Evolutionary conservation across 768 basidiomycete species (phyloP).

Genomic region (Pleurotus citrinopileatus): DNA sequence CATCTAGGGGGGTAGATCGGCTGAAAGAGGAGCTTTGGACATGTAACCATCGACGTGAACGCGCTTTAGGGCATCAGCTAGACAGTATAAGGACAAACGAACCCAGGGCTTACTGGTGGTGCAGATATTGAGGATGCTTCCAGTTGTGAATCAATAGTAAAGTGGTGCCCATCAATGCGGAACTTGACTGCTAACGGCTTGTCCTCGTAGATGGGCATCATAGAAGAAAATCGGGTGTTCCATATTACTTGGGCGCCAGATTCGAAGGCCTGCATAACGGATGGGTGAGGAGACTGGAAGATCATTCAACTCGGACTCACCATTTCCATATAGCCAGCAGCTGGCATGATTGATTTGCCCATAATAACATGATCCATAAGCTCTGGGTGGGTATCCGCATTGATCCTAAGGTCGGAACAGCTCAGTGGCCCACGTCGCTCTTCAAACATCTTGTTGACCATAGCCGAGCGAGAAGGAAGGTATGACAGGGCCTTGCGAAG

Average conservation of each 20-base stretch:
- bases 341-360: conserved; percentile 38
- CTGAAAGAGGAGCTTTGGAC: conserved; percentile 1
- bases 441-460: background rate
- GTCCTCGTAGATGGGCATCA: background rate
- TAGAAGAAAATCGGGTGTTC: background rate
- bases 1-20: background rate
- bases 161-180: background rate
- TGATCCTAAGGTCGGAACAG: conserved; percentile 3
- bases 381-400: conserved; percentile 25
- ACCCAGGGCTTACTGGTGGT: background rate
- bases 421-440: background rate
- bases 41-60: conserved; percentile 22
- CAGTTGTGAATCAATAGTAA: background rate
- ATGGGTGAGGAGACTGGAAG: background rate
- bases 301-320: conserved; percentile 17
- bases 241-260: background rate
- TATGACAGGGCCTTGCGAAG: background rate
- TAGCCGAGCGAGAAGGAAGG: background rate
- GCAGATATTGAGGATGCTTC: background rate
- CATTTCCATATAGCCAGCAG: conserved; percentile 34
- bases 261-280: background rate
- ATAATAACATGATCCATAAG: conserved; percentile 39
- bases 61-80: conserved; percentile 3
- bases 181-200: background rate
- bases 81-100: background rate